These are phyloP conservation scores for Eleusine coracana DNA, from an alignment of 176 grass and related monocot genomes.

Conservation along the genomic window DNA sequence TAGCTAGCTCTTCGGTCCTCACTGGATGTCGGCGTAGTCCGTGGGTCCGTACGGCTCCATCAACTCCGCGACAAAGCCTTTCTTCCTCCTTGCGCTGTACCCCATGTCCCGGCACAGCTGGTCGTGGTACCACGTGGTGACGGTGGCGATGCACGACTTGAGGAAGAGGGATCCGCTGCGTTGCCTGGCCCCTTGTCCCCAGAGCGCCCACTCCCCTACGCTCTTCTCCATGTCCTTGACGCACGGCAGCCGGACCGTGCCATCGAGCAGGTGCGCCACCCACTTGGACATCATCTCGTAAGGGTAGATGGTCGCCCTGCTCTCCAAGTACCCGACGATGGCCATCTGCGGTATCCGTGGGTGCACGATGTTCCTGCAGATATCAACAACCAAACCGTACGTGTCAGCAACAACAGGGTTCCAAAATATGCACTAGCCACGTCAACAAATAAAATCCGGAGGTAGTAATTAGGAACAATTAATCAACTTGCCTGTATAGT, in stretches of 20 bases:
- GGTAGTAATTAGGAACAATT: too few species aligned
- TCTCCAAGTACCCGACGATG: slow-evolving; percentile 60
- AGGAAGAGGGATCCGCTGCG: slow-evolving; percentile 12
- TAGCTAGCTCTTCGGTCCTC: too few species aligned
- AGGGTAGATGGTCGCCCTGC: slow-evolving; percentile 38
- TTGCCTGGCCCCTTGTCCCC: slow-evolving; percentile 35
- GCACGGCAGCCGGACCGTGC: slow-evolving; percentile 54
- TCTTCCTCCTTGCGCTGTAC: too few species aligned
- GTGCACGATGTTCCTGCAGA: slow-evolving; percentile 66
- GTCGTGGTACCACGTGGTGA: slow-evolving; percentile 75
- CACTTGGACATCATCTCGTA: slow-evolving; percentile 66
- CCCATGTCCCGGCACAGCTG: slow-evolving; percentile 4
- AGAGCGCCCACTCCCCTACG: slow-evolving; percentile 50
- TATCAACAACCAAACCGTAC: too few species aligned
- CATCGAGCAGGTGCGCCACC: slow-evolving; percentile 62
- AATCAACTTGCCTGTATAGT: slow-evolving; percentile 42
- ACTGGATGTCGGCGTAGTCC: too few species aligned
- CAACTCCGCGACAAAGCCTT: too few species aligned
- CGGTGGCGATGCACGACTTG: slow-evolving; percentile 40
- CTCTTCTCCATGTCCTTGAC: slow-evolving; percentile 60
- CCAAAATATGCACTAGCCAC: too few species aligned
- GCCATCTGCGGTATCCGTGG: slow-evolving; percentile 63
- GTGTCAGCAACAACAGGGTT: too few species aligned
- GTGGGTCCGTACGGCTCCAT: too few species aligned
- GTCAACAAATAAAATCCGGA: too few species aligned